Conservation (phyloP, 2,329 filamentous ascomycete genomes). For the Diaporthe vaccinii region DNA sequence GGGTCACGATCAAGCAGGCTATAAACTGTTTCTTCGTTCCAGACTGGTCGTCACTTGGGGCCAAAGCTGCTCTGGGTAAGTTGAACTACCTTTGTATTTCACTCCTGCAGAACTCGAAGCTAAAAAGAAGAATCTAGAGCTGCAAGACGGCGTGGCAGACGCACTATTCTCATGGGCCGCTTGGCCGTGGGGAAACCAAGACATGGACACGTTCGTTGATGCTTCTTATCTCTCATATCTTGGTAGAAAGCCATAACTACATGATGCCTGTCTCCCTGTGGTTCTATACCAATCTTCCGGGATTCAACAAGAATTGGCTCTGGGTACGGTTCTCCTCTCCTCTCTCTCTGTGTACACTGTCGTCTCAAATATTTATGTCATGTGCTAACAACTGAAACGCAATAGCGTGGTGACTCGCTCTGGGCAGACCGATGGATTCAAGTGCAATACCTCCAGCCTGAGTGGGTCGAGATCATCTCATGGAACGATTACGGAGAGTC, state of each 20-base stretch:
- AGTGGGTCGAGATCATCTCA: slow-evolving; percentile 55
- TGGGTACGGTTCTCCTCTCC: slow-evolving; percentile 59
- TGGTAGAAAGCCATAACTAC: slow-evolving; percentile 46
- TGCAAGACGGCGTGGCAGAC: too few species aligned
- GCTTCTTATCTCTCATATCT: slow-evolving; percentile 50
- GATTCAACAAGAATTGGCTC: slow-evolving; percentile 72
- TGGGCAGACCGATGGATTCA: slow-evolving; percentile 71
- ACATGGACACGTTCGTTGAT: slow-evolving; percentile 51
- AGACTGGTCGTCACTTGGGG: too few species aligned
- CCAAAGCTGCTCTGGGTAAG: too few species aligned
- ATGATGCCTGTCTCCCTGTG: slow-evolving; percentile 70
- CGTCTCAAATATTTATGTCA: too few species aligned
- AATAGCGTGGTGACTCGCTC: slow-evolving; percentile 51
- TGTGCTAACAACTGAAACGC: neutral
- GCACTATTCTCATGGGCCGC: too few species aligned
- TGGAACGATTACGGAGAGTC: slow-evolving; percentile 68
- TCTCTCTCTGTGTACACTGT: too few species aligned
- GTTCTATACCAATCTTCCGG: slow-evolving; percentile 71
- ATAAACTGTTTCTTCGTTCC: too few species aligned
- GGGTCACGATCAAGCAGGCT: too few species aligned
- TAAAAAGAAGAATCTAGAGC: too few species aligned
- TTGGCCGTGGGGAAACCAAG: slow-evolving; percentile 51
- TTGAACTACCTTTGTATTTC: too few species aligned
- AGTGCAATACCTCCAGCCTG: slow-evolving; percentile 67
- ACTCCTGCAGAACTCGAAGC: too few species aligned